phyloP scores from a whole-genome alignment of 2,329 filamentous ascomycete genomes.

The Mariannaea elegans region DNA sequence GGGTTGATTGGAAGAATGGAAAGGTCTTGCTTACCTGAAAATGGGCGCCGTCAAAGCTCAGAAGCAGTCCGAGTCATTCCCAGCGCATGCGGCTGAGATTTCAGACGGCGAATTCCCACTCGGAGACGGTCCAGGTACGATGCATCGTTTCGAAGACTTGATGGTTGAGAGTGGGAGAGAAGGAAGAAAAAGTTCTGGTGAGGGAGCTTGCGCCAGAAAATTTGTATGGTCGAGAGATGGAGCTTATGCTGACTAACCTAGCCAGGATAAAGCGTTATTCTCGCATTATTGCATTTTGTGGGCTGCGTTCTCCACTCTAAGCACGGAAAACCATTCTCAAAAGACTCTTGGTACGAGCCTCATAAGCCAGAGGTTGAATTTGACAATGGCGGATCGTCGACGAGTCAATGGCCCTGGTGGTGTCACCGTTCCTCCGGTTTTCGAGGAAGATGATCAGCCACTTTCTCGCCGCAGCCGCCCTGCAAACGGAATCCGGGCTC shows the following conservation, averaged over 20 bases:
- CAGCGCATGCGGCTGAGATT: not conserved
- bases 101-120: not conserved
- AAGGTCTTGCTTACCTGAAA: conserved; percentile 35
- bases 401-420: conserved; percentile 89
- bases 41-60: not conserved
- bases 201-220: conserved; percentile 26
- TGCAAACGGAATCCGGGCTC: conserved; percentile 79
- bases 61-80: not conserved
- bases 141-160: not conserved
- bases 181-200: not conserved
- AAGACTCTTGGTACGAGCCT: conserved; percentile 8
- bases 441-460: conserved; percentile 58
- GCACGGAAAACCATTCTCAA: conserved; percentile 30
- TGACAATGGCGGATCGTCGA: conserved; percentile 80
- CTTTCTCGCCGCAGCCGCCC: conserved; percentile 64
- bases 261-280: conserved; percentile 13
- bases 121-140: not conserved
- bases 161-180: conserved; percentile 25
- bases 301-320: conserved; percentile 11
- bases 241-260: conserved; percentile 32
- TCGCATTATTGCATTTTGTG: conserved; percentile 21
- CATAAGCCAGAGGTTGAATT: conserved; percentile 5
- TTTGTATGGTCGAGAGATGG: conserved; percentile 30
- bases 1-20: conserved; percentile 18
- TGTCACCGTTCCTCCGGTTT: conserved; percentile 78